These are phyloP conservation scores for Leucocoprinus sp. DNA, from an alignment of 768 basidiomycete genomes.

Conservation along the genomic window DNA sequence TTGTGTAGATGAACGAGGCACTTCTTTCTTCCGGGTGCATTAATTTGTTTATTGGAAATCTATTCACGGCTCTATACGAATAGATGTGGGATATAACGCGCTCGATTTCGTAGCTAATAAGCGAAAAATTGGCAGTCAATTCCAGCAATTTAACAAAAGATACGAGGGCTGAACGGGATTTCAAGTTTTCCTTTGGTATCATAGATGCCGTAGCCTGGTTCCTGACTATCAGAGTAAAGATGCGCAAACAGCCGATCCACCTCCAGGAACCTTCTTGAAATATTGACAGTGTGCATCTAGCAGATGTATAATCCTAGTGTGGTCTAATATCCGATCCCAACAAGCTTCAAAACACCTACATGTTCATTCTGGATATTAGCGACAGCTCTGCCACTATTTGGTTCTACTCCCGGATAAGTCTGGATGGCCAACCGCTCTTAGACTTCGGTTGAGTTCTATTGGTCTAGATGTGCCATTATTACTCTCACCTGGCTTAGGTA, in stretches of 20 bases:
- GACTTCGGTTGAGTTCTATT: neutral
- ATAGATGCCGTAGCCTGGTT: conserved; percentile 69
- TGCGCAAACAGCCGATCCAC: conserved; percentile 81
- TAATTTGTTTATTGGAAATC: too few relatives aligned
- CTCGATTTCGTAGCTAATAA: too few relatives aligned
- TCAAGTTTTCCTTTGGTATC: conserved; percentile 39
- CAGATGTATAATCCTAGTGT: conserved; percentile 49
- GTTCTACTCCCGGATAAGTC: conserved; percentile 51
- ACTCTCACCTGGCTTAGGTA: conserved; percentile 57
- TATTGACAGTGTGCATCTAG: conserved; percentile 57
- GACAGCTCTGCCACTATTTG: conserved; percentile 56
- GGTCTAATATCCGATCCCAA: neutral
- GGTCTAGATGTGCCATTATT: neutral
- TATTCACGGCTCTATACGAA: too few relatives aligned
- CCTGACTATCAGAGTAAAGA: conserved; percentile 60
- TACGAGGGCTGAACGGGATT: conserved; percentile 58
- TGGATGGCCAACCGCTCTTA: conserved; percentile 76
- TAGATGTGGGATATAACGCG: too few relatives aligned
- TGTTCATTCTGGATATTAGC: conserved; percentile 55
- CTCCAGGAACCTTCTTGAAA: conserved; percentile 49
- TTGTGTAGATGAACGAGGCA: too few relatives aligned
- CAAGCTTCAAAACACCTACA: conserved; percentile 26
- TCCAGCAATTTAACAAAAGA: conserved; percentile 36
- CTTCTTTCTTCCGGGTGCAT: too few relatives aligned
- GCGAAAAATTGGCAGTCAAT: too few relatives aligned